phyloP scores from a whole-genome alignment of 2,329 filamentous ascomycete genomes.

The Neoscytalidium dimidiatum region DNA sequence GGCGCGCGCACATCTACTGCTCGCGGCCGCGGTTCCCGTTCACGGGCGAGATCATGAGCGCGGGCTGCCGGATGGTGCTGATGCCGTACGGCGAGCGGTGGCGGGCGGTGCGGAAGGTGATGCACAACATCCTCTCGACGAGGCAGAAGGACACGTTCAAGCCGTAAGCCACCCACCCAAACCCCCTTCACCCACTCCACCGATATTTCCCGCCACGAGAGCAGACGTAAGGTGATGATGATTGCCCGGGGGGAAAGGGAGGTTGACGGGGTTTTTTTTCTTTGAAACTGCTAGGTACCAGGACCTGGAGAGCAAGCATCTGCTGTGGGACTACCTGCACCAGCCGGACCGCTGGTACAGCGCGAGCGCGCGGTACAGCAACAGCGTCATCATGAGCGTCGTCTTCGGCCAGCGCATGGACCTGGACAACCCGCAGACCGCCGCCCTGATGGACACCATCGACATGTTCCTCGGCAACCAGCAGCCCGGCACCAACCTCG shows the following conservation, averaged over 20 bases:
- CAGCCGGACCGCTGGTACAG: slow-evolving; percentile 29
- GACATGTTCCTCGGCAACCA: slow-evolving; percentile 28
- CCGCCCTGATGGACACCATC: slow-evolving; percentile 25
- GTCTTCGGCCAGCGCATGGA: slow-evolving; percentile 31
- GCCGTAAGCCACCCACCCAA: slow-evolving; percentile 26
- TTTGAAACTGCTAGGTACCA: slow-evolving; percentile 26
- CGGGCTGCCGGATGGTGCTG: slow-evolving; percentile 32
- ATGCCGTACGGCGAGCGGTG: slow-evolving; percentile 33
- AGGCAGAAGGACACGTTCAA: slow-evolving; percentile 28
- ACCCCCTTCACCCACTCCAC: too few relatives aligned
- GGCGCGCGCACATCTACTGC: slow-evolving; percentile 25
- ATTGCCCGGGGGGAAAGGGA: too few relatives aligned
- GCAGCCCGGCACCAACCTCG: slow-evolving; percentile 34
- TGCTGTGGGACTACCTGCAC: slow-evolving; percentile 31
- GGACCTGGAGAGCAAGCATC: slow-evolving; percentile 31
- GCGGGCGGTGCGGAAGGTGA: slow-evolving; percentile 32
- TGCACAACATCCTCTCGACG: slow-evolving; percentile 34
- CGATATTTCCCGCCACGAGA: too few relatives aligned
- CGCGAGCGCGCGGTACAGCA: slow-evolving; percentile 32
- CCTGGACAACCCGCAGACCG: slow-evolving; percentile 24
- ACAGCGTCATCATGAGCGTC: slow-evolving; percentile 37
- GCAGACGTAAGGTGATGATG: too few relatives aligned
- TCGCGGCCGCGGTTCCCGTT: slow-evolving; percentile 25
- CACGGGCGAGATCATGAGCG: slow-evolving; percentile 30
- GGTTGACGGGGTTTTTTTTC: too few relatives aligned